Evolutionary conservation across 2,329 filamentous ascomycete genomes (phyloP), one percentile per base, ranked within the genome.

Genomic region (Xylariaceae sp.): DNA sequence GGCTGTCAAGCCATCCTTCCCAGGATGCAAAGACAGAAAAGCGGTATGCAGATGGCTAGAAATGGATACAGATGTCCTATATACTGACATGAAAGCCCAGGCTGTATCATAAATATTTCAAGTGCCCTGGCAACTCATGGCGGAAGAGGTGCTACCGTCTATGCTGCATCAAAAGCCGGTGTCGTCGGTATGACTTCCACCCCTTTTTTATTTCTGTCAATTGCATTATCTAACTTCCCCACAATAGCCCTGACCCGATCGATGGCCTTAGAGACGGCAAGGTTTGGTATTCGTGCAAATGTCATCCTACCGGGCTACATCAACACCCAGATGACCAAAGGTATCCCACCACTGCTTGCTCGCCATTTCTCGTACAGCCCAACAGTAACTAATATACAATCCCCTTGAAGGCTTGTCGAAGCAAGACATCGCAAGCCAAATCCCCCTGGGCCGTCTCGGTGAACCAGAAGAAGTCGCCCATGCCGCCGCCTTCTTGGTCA

Each of bases 281-380:
- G 71, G 49, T 70, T 73, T 38, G 76, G 77, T 39, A 76, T 95
- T 47, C 76, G 90, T 22, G 85, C 88, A 37, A 95, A 95, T 67
- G 84, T 84, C 22, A 80, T 95, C 53, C 70, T 92, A 34, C 89
- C 89, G 1, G 89, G 89, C 6, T 95, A 92, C 70, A 83, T 94
- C 55, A 74, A 86, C 45, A 92, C 88, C 37, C 77, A 81, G 38
- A 94, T 95, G 88, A 88, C 85, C 55, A 67, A 77, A 62, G 72
- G 87, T 91, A 38, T 43, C 29, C 16, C 37, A 45, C 40, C 34
- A 22, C 42, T 41, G 22, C 41, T 20, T 19, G 25, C 19, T 42
- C 37, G 23, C 33, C 25, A 21, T 44, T 36, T 36, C 45, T 44
- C 48, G 23, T 52, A 55, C 41, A 52, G 37, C 56, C 50, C 48